phyloP scores from a whole-genome alignment of 352 stramenopile species.

The Paralagenidium karlingii region DNA sequence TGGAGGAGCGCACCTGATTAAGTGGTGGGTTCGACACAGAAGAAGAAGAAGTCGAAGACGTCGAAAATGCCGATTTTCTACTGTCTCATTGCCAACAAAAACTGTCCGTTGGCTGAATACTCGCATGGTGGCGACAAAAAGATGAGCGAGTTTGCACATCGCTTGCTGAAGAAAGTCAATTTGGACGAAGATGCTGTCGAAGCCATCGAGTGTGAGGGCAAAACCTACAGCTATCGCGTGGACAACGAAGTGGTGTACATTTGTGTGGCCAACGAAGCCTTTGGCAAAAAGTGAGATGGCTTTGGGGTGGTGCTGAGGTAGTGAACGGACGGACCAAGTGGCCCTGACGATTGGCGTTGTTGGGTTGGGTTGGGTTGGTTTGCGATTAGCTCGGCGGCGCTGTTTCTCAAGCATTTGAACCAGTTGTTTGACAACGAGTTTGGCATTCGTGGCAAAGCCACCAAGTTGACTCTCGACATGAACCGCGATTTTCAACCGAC shows the following conservation, averaged over 20 bases:
- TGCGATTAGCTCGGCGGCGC: conserved; percentile 34
- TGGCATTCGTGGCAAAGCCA: conserved; percentile 75
- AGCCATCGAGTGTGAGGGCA: conserved; percentile 69
- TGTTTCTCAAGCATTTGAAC: conserved; percentile 81
- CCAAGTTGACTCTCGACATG: conserved; percentile 81
- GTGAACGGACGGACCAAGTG: not conserved
- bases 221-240: conserved; percentile 79
- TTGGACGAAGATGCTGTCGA: conserved; percentile 59
- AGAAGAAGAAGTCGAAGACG: too few relatives aligned
- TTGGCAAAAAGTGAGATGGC: conserved; percentile 52
- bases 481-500: conserved; percentile 74
- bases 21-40: too few relatives aligned
- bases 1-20: too few relatives aligned
- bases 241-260: conserved; percentile 78
- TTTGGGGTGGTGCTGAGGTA: not conserved
- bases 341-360: not conserved
- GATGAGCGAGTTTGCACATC: conserved; percentile 79
- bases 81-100: conserved; percentile 72
- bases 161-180: conserved; percentile 79
- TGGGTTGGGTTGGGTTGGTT: not conserved
- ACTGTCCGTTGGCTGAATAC: conserved; percentile 70
- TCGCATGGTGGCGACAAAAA: conserved; percentile 75
- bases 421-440: conserved; percentile 79
- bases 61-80: conserved; percentile 87
- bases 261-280: conserved; percentile 64